A percentile compares a stretch with the other conserved stretches of the same genome.
These are phyloP conservation scores for Mycogone perniciosa DNA, from an alignment of 2,329 filamentous ascomycete genomes.

Conservation along the genomic window DNA sequence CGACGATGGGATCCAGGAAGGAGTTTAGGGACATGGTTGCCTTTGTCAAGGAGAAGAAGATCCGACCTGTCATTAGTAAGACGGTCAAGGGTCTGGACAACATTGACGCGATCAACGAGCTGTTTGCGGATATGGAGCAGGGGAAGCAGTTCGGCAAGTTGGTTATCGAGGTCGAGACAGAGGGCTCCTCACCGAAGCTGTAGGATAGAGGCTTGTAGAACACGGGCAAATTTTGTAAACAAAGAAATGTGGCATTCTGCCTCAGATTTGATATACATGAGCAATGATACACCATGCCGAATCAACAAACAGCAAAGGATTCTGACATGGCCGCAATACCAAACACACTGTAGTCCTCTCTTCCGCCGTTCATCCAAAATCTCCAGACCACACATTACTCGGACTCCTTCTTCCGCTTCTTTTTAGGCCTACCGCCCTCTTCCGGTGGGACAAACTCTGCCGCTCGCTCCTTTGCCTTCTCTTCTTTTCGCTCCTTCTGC, in stretches of 20 bases:
- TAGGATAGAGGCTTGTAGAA: slow-evolving; percentile 19
- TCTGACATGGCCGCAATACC: neutral
- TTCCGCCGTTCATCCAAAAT: slow-evolving; percentile 7
- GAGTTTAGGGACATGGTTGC: slow-evolving; percentile 89
- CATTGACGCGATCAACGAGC: slow-evolving; percentile 66
- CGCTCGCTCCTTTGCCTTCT: slow-evolving; percentile 78
- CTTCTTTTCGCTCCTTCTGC: slow-evolving; percentile 80
- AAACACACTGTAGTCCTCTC: slow-evolving; percentile 1
- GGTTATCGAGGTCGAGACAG: slow-evolving; percentile 62
- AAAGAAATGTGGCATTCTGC: neutral
- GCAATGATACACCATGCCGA: neutral
- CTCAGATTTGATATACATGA: neutral
- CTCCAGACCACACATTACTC: slow-evolving; percentile 19
- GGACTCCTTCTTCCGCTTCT: slow-evolving; percentile 54
- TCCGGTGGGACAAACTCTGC: slow-evolving; percentile 83
- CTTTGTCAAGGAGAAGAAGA: slow-evolving; percentile 68
- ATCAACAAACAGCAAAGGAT: neutral
- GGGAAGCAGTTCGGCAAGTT: slow-evolving; percentile 89
- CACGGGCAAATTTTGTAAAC: neutral
- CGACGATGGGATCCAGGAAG: slow-evolving; percentile 83
- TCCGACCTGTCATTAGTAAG: slow-evolving; percentile 71
- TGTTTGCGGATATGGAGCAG: slow-evolving; percentile 85
- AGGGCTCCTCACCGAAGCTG: slow-evolving; percentile 32
- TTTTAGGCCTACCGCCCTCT: slow-evolving; percentile 60
- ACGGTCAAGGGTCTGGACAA: slow-evolving; percentile 68